phyloP scores from a whole-genome alignment of 345 rosid species.

The Kandelia obovata region DNA sequence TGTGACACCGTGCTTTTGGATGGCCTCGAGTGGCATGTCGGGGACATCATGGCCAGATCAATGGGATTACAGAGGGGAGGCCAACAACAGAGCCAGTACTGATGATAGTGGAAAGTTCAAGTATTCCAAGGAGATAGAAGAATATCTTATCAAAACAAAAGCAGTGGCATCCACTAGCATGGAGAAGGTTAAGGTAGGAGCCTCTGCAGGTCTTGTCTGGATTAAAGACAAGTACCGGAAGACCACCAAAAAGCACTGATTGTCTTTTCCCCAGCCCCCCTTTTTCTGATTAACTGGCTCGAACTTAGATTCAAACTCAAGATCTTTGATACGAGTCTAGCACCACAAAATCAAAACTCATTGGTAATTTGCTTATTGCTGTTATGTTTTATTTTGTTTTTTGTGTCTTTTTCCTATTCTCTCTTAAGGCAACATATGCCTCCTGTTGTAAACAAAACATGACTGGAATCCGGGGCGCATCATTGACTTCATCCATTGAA shows the following conservation, averaged over 20 bases:
- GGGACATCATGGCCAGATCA: constrained; percentile 3
- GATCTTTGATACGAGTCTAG: no score
- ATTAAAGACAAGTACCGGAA: neutral
- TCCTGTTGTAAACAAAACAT: no score
- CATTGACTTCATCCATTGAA: no score
- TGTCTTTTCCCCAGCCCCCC: neutral
- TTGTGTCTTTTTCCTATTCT: no score
- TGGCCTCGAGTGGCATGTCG: neutral
- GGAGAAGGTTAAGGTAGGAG: neutral
- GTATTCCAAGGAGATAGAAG: neutral
- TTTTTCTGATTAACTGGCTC: neutral
- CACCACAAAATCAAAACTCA: no score
- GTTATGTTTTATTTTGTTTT: no score
- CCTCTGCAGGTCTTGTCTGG: neutral
- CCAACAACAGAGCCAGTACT: neutral
- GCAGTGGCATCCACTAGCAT: neutral
- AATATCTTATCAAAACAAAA: neutral
- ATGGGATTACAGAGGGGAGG: neutral
- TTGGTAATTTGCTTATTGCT: no score
- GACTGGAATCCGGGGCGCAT: no score
- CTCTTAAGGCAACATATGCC: no score
- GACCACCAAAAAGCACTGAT: neutral
- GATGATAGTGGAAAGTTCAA: neutral
- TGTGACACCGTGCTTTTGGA: neutral
- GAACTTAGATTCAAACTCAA: no score